Evolutionary conservation across 2,329 filamentous ascomycete species (phyloP), one percentile per base, ranked within the genome.

Genomic region (Cladosporium halotolerans): DNA sequence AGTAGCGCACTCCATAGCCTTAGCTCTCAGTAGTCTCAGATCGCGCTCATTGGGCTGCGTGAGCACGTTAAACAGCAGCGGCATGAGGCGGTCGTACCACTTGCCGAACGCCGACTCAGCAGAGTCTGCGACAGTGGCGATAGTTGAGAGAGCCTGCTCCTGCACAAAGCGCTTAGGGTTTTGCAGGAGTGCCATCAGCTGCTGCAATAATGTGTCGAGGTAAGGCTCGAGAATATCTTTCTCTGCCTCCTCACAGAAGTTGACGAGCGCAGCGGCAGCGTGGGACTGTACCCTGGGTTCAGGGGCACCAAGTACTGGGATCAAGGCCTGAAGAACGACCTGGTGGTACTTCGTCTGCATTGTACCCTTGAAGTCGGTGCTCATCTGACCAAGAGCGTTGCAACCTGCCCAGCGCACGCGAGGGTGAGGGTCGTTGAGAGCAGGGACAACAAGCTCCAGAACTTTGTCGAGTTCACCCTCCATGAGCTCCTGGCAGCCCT

Each of bases 341-440:
- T 88, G 82, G 70, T 96, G 93, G 71, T 95, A 95, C 64, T 96
- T 93, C 61, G 89, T 87, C 72, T 99, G 93, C 92, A 99, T 97
- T 9, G 88, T 95, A 10, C 91, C 91, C 10, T 95, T 92, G 70
- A 99, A 99, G 68, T 99, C 93, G 32, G 93, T 99, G 75, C 92
- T 97, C 93, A 99, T 99, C 72, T 99, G 93, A 28, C 93, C 93
- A n/a, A 99, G 80, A 40, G 93, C 93, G 67, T 99, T 97, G 76
- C 93, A 99, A 33, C 91, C 93, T 49, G 93, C 93, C 85, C 95
- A 99, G 64, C 92, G 86, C 52, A 99, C 93, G 67, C 93, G 88
- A 39, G 93, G 88, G 67, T 99, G 93, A 38, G 87, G 81, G 67
- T 99, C 92, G 63, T 86, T 84, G 34, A 99, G 79, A 34, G 92